Percentiles rank a stretch among this genome's conserved stretches.
These are phyloP conservation scores for Alternaria sp. DNA, from an alignment of 2,329 filamentous ascomycete species.

Conservation along the genomic window DNA sequence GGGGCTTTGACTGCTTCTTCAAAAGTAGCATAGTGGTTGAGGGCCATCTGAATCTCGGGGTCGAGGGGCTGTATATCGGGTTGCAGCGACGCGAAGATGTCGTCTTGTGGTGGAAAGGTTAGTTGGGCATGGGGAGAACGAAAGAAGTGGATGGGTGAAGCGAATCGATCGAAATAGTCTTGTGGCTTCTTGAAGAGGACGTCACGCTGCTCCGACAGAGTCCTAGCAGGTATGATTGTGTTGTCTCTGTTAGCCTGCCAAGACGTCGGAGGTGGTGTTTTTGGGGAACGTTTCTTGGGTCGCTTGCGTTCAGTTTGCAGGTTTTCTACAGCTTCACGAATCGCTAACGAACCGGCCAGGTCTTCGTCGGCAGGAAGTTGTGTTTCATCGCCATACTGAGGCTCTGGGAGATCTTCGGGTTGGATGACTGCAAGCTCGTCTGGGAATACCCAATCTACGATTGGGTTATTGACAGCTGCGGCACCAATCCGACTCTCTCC, in stretches of 20 bases:
- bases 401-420: conserved; percentile 39
- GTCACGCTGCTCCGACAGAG: conserved; percentile 46
- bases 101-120: conserved; percentile 33
- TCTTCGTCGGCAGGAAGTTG: conserved; percentile 42
- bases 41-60: conserved; percentile 37
- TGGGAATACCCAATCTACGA: conserved; percentile 59
- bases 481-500: conserved; percentile 54
- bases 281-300: conserved; percentile 28
- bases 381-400: conserved; percentile 40
- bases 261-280: conserved; percentile 29
- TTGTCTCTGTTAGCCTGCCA: conserved; percentile 42
- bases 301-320: conserved; percentile 15
- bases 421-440: conserved; percentile 38
- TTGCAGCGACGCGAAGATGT: conserved; percentile 36
- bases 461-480: conserved; percentile 57
- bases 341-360: conserved; percentile 26
- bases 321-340: conserved; percentile 11
- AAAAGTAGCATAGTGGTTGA: conserved; percentile 41
- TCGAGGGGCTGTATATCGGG: conserved; percentile 38
- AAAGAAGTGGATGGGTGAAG: conserved; percentile 60
- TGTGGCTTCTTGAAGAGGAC: conserved; percentile 53
- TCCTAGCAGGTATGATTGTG: conserved; percentile 34
- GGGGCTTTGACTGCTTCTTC: conserved; percentile 11
- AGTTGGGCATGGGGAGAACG: conserved; percentile 53
- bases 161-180: conserved; percentile 60